Percentiles rank a stretch among this genome's conserved stretches.
Conservation (phyloP, 225 moss, liverwort and hornwort genomes). For the Pseudisothecium myosuroides region DNA sequence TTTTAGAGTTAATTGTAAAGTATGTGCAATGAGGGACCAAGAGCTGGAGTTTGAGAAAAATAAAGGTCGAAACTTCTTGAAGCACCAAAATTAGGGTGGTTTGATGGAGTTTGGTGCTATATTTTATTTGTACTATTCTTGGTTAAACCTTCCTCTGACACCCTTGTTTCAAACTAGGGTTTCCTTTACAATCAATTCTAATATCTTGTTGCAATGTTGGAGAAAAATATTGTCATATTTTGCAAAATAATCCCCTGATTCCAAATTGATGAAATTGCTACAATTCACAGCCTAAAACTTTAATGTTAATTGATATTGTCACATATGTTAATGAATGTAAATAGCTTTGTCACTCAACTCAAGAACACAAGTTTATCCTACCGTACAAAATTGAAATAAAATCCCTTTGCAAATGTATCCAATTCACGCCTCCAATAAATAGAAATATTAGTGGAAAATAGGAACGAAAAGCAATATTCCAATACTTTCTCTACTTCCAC, state of each 20-base stretch:
- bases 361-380: neutral
- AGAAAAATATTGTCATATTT: too few relatives aligned
- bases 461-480: neutral
- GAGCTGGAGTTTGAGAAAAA: too few relatives aligned
- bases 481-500: neutral
- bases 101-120: too few relatives aligned
- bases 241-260: neutral
- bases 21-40: too few relatives aligned
- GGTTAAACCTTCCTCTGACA: too few relatives aligned
- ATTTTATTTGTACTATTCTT: too few relatives aligned
- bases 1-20: too few relatives aligned
- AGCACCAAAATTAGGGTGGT: too few relatives aligned
- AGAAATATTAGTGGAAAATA: neutral
- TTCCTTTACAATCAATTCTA: too few relatives aligned
- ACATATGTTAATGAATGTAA: neutral
- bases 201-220: too few relatives aligned
- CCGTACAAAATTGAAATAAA: neutral
- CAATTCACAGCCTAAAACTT: neutral
- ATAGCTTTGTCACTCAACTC: neutral
- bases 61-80: too few relatives aligned
- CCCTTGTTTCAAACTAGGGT: too few relatives aligned
- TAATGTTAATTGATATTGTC: neutral
- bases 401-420: neutral
- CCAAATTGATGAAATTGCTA: rapidly evolving
- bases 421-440: neutral